Evolutionary conservation across 2,329 filamentous ascomycete genomes (phyloP), one percentile per base, ranked within the genome.

Genomic region (Stagonosporopsis rhizophila): DNA sequence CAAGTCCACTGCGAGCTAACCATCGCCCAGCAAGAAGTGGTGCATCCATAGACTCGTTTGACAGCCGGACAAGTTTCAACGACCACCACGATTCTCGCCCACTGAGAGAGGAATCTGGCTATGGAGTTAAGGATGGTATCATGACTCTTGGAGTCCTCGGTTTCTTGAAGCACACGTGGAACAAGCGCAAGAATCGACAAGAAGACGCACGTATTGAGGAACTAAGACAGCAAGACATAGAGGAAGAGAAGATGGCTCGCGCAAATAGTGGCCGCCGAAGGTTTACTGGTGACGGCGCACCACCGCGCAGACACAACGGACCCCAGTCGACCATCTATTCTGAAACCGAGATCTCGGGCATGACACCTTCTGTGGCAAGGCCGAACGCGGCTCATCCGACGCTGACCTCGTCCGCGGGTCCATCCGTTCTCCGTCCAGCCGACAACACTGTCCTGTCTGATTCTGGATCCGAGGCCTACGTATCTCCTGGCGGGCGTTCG

Each of bases 211-310:
- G 86, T 20, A 83, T 90, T 5, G 84, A 83, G 46, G 79, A 79
- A 40, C 74, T 83, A 54, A 79, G 79, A 49, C 78, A 76, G 58
- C 81, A 80, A 58, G 81, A 83, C 56, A 72, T 78, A 22, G 82
- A 83, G 61, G 77, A 85, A 44, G 83, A 86, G 65, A 77, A 79
- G 22, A 64, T 84, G 25, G 79, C 80, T 44, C 79, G 83, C 64
- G 77, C 77, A 50, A 81, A 83, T 56, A 85, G 84, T 32, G 82
- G 68, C 23, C 69, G 83, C n/a, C 85, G 87, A 20, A 82, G 82
- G 64, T 91, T 85, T 59, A 91, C 89, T 2, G 89, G 86, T 25
- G 90, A 92, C 70, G 88, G 88, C 17, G 41, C 54, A 20, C 66
- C 69, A n/a, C 69, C 72, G 3, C 53, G 47, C 25, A 69, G 69